Base-by-base conservation (phyloP, 73 alveolate genomes). In the Paramecium sonneborni region DNA sequence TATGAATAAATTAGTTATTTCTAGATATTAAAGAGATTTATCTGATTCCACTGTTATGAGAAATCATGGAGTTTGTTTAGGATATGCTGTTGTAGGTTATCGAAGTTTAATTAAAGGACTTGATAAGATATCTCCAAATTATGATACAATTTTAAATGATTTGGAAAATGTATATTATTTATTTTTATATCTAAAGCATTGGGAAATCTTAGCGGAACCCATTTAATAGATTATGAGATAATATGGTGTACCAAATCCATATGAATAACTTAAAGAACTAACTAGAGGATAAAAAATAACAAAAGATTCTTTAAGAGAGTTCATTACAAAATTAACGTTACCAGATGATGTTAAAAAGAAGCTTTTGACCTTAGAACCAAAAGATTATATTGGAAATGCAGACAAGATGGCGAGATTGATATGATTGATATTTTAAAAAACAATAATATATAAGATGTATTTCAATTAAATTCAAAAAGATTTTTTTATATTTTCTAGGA, bases 21-120 rank as follows among this genome's bases (percentile, higher is more conserved):
- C 98, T 7, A 82, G 99, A 82, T 95, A 92, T 92, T 94, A 97
- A 76, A 94, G 99, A 90, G 99, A 97, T 92, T 86, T 97, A 44
- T 89, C 97, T 44, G 99, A 97, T 89, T 97, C 99, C 3, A 97
- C 99, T 14, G 99, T 97, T 9, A 85, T 97, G 95, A 91, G 99
- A 62, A 96, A 96, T 86, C 95, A 92, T 30, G 99, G 99, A 41
- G 95, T 95, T 1, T 96, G 97, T 72, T 91, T 96, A 57, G 96
- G 97, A 56, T 95, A 97, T 76, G 74, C 97, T 14, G 62, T 93
- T 20, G 87, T 95, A 18, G 96, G 98, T 0, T 93, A 93, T 68
- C 57, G 94, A 85, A 48, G 97, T 20, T 26, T 96, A 9, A 82
- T 86, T 18, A 96, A 96, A 72, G 98, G 98, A 14, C 93, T 97